Conservation (phyloP, 345 rosid species). For the Melastoma malabathricum region DNA sequence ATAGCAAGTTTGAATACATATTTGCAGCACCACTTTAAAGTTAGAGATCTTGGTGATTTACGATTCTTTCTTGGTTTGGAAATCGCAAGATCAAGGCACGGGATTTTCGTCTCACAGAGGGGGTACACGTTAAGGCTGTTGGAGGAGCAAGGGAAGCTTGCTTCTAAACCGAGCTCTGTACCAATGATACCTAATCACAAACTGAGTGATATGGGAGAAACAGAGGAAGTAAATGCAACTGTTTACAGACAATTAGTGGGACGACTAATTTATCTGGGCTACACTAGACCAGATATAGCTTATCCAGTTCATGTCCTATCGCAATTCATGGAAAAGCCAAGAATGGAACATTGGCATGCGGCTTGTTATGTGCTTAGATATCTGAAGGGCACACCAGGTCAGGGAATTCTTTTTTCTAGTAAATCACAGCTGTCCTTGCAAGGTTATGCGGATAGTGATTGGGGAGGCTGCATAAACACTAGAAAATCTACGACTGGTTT, state of each 20-base stretch:
- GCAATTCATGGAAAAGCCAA: too few relatives aligned
- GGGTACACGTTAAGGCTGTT: not conserved
- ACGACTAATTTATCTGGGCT: too few relatives aligned
- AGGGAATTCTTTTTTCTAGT: not conserved
- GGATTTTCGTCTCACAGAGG: not conserved
- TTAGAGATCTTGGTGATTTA: not conserved
- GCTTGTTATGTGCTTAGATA: not conserved
- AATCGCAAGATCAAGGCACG: not conserved
- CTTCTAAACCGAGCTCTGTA: not conserved
- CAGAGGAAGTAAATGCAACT: not conserved
- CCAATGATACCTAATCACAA: not conserved
- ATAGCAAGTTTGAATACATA: not conserved
- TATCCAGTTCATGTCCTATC: too few relatives aligned
- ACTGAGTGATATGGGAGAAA: not conserved
- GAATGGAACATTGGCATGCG: too few relatives aligned
- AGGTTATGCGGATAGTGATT: not conserved
- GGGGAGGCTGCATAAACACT: not conserved
- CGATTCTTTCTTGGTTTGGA: not conserved
- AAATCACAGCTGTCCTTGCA: not conserved
- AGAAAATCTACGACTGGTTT: not conserved
- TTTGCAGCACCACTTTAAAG: accelerated
- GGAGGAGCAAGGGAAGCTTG: not conserved
- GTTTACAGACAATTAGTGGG: too few relatives aligned
- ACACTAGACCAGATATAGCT: too few relatives aligned
- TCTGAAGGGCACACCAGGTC: not conserved